Base-by-base conservation (phyloP, 305 asterid genomes). In the Caryopteris hybrid region DNA sequence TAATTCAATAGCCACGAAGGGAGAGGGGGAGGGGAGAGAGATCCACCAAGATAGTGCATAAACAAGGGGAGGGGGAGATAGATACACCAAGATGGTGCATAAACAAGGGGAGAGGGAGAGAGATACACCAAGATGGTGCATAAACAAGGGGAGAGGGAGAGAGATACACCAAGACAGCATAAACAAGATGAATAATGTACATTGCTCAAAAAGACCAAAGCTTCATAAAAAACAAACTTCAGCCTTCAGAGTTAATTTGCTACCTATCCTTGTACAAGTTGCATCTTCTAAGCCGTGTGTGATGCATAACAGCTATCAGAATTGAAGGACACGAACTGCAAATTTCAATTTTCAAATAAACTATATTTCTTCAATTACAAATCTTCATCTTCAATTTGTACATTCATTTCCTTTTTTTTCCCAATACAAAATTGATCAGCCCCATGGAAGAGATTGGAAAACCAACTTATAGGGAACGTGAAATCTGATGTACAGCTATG, bases 161-260 rank as follows among this genome's bases (percentile, higher is more conserved):
- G n/a, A n/a, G n/a, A n/a, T n/a, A n/a, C n/a, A n/a, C n/a, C n/a
- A 66, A 69, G 18, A 64, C 61, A 61, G 73, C 76, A 83, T 73
- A 74, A 79, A 66, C 52, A 79, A 31, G 75, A 72, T 17, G 63
- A 78, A 70, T 73, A 61, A 75, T 81, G 82, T 81, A 85, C 86
- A 85, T n/a, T 38, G 58, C 81, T 76, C 83, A 71, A 71, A 20
- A 66, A 71, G 72, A 68, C 71, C 27, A 55, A 75, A 78, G 79
- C 70, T 66, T 72, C 3, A 8, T 70, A n/a, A 79, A 80, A 74
- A 70, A 64, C 48, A 55, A 61, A 71, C 79, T 72, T 71, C 4
- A 77, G 74, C 85, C 84, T 73, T 76, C 29, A 22, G 81, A 73
- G 78, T 71, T 61, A 61, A 54, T 52, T 66, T 69, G 64, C 74